Evolutionary conservation across 345 rosid species (phyloP), one percentile per base, ranked within the genome.

Genomic region (Gynandropsis gynandra): DNA sequence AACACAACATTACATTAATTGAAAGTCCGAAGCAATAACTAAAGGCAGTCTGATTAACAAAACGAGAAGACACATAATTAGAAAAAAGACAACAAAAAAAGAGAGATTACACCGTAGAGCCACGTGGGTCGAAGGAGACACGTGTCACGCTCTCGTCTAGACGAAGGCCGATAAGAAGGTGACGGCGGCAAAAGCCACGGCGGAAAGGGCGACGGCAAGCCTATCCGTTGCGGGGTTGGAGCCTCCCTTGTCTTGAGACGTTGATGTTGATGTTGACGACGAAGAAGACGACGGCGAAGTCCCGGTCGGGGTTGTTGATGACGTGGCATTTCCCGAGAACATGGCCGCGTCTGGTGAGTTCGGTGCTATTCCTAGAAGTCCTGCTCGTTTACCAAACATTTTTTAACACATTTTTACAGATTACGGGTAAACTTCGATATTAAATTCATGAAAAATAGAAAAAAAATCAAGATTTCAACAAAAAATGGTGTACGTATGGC

Each of bases 271-370:
- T 51, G 64, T 12, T 33, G 44, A 59, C 3, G n/a, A n/a, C n/a
- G n/a, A n/a, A n/a, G 70, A 59, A 51, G 47, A 42, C 2, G 73
- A 5, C 1, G 64, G 39, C 1, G 78, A 15, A 4, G 64, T 20
- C 8, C 72, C 55, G 16, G 58, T 8, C 8, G 74, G 63, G 1
- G 73, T 7, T 1, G 67, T 7, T 8, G 78, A 5, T 21, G 89
- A 35, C 1, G 74, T 27, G 40, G 76, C 46, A 4, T 74, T 17
- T 17, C 76, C 12, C 7, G 83, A 21, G 4, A 88, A 92, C 51
- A 78, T 67, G 6, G 82, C 83, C 10, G 83, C 89, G 7, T 79
- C 95, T 12, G 99, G 87, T 0, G 99, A 92, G 68, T 61, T 74
- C 0, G 95, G 87, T 36, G 90, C 57, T 45, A 92, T 8, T 18